Evolutionary conservation across 78 protist genomes (phyloP), one percentile per base, ranked within the genome.

Genomic region (Emiliania huxleyi): DNA sequence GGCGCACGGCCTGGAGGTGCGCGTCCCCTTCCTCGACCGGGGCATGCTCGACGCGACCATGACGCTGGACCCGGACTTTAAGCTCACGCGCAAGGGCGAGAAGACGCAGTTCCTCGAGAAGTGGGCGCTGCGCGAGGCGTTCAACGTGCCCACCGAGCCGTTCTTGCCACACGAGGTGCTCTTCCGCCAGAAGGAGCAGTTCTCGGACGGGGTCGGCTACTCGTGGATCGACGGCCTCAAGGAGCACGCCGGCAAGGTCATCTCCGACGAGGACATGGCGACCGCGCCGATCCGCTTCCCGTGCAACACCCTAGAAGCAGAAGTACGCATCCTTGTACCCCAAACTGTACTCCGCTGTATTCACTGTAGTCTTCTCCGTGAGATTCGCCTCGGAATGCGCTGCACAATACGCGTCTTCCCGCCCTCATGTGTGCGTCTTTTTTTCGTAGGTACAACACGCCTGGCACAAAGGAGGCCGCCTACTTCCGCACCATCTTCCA

Each of bases 171-270:
- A 40, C 29, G 69, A 85, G 73, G 87, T 92, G 25, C 93, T 93
- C n/a, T 93, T 26, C 62, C 91, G 95, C 29, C 95, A 93, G 84
- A 93, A 93, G 93, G 95, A 93, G 93, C 95, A 93, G 94, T 93
- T 93, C 85, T 90, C 93, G 43, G 95, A 93, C 83, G 95, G 95
- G 21, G 95, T 93, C 25, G 95, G 95, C 42, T 93, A 93, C 93
- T 52, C 40, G 29, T 93, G 95, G 95, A 93, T 93, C 69, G 95
- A 93, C 91, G 93, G 93, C 69, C 93, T 93, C 79, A 93, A 93
- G 93, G 93, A 35, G 43, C 69, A 87, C 45, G 22, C 73, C n/a
- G 6, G 2, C n/a, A 1, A 3, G 11, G 73, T 52, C 91, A 22
- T 87, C 33, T 11, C 69, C 43, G 79, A 48, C 73, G 69, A 44